These are phyloP conservation scores for Cryptococcus amylolentus DNA, from an alignment of 1,284 basidiomycete species.

Conservation along the genomic window DNA sequence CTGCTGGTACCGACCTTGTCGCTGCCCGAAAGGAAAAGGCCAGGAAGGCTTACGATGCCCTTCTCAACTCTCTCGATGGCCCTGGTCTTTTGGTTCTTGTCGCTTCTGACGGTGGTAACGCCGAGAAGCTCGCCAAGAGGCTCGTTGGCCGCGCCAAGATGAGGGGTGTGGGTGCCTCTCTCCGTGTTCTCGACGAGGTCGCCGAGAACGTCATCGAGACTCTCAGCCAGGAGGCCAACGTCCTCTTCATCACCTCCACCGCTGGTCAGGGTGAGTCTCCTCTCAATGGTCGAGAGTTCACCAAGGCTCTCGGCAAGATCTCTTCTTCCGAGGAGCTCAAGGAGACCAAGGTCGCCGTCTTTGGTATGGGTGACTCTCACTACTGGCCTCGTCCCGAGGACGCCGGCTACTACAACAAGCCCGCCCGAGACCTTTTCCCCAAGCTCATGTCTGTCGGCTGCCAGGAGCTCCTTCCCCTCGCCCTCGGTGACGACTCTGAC, in stretches of 20 bases:
- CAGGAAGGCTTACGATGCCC: conserved; percentile 77
- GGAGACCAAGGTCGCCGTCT: conserved; percentile 75
- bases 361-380: conserved; percentile 96
- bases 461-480: conserved; percentile 66
- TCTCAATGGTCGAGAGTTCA: conserved; percentile 88
- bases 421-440: conserved; percentile 83
- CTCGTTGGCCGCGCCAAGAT: conserved; percentile 77
- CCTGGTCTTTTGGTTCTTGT: conserved; percentile 85
- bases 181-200: conserved; percentile 69
- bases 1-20: conserved; percentile 76
- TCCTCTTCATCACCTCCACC: conserved; percentile 87
- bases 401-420: conserved; percentile 96
- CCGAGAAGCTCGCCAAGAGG: conserved; percentile 93
- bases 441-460: conserved; percentile 73
- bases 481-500: conserved; percentile 96
- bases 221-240: conserved; percentile 59
- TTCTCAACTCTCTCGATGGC: conserved; percentile 81
- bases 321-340: conserved; percentile 49
- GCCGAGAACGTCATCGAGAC: conserved; percentile 61
- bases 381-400: conserved; percentile 99
- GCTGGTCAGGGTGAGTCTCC: conserved; percentile 99
- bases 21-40: conserved; percentile 81
- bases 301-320: conserved; percentile 77
- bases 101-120: conserved; percentile 89
- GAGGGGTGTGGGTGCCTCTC: conserved; percentile 73